Base-by-base conservation (phyloP, 108 stramenopile species). In the Phaeodactylum tricornutum region DNA sequence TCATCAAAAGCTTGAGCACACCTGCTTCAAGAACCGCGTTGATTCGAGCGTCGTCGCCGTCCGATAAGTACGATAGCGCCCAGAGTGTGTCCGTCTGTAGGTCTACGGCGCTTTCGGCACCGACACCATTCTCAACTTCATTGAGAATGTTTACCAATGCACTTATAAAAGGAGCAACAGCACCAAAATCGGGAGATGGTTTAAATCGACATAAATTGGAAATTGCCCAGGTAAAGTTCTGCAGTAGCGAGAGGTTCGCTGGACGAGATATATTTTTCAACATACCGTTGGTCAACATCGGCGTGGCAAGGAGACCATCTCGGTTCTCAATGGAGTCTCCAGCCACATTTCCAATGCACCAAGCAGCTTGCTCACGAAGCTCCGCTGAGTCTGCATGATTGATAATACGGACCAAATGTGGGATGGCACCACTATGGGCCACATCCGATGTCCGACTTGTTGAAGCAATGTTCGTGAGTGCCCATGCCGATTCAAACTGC, bases 301-400 rank as follows among this genome's bases (percentile, higher is more conserved):
- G 77, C 72, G 7, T 67, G 27, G 17, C 44, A 31, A 24, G 93
- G 67, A n/a, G 93, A 65, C 5, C 25, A 60, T 97, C 87, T 21
- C 96, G 67, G 27, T 78, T 64, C 22, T 50, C 55, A 1, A 81
- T 14, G 15, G 61, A 57, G 54, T 97, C 96, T 0, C 96, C 96
- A 4, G 93, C 94, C 44, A 97, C 81, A 59, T 97, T 97, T 49
- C 95, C 96, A 11, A 97, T 62, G 48, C 89, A 91, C 96, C 96
- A 97, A 4, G 84, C 92, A 43, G 75, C 54, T 66, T 97, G 96
- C 47, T 95, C 94, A 8, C 96, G 75, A 30, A 97, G n/a, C n/a
- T n/a, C 78, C 38, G 93, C 82, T 8, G 81, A 59, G 47, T 57
- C 63, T 2, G 55, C 50, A 39, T 85, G 76, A 15, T 34, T 30